phyloP scores from a whole-genome alignment of 2,329 filamentous ascomycete species.

The Ascochyta fabae region DNA sequence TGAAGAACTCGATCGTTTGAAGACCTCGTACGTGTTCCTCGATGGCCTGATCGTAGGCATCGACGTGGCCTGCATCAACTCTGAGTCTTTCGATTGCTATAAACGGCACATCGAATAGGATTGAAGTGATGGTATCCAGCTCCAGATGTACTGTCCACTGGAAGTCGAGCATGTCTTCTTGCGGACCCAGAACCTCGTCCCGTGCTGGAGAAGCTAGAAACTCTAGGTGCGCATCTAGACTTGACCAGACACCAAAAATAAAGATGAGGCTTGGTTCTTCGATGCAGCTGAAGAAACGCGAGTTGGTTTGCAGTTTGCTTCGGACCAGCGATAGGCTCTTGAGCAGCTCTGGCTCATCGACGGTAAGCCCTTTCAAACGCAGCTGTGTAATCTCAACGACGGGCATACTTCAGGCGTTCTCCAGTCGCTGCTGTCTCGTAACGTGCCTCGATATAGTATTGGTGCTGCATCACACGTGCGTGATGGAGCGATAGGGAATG shows the following conservation, averaged over 20 bases:
- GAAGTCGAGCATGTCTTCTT: constrained; percentile 40
- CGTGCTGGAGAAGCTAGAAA: constrained; percentile 38
- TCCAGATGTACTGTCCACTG: constrained; percentile 39
- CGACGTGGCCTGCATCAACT: constrained; percentile 19
- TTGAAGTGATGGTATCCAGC: constrained; percentile 26
- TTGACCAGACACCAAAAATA: constrained; percentile 43
- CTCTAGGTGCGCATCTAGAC: constrained; percentile 34
- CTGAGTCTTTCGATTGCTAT: constrained; percentile 31
- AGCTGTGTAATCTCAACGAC: constrained; percentile 40
- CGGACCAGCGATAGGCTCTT: constrained; percentile 39
- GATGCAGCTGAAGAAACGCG: constrained; percentile 40
- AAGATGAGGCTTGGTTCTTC: constrained; percentile 37
- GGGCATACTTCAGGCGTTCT: constrained; percentile 24
- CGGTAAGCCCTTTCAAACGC: constrained; percentile 29
- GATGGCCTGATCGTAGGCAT: constrained; percentile 21
- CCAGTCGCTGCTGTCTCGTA: neutral
- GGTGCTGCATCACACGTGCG: constrained; percentile 26
- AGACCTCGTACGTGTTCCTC: constrained; percentile 23
- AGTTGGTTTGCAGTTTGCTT: constrained; percentile 34
- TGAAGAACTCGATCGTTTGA: constrained; percentile 22
- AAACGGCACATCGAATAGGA: constrained; percentile 35
- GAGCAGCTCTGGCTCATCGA: constrained; percentile 30
- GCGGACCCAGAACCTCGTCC: constrained; percentile 36
- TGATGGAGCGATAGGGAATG: constrained; percentile 20
- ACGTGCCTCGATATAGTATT: neutral